Percentiles rank a stretch among this genome's conserved stretches.
Evolutionary conservation across 139 green algal genomes (phyloP).

Genomic region (Chlamydomonas sp.): DNA sequence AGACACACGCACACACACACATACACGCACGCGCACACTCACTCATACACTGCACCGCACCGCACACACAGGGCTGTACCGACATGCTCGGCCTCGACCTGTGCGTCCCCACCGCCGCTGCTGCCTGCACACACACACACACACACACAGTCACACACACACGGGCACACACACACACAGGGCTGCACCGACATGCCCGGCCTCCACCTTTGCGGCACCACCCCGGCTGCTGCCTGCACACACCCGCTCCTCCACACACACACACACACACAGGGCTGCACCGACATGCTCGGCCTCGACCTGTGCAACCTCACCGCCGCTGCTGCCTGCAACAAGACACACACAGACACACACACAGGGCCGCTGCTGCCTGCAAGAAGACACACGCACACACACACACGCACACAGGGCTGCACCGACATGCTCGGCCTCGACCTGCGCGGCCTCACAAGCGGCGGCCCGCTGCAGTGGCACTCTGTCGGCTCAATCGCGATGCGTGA

Average conservation of each 20-base stretch:
- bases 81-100: too few relatives aligned
- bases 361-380: too few relatives aligned
- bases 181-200: background rate
- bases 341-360: too few relatives aligned
- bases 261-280: constrained; percentile 34
- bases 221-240: too few relatives aligned
- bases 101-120: background rate
- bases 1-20: too few relatives aligned
- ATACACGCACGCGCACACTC: too few relatives aligned
- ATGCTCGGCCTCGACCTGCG: constrained; percentile 73
- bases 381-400: too few relatives aligned
- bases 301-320: constrained; percentile 45
- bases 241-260: background rate
- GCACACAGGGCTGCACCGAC: constrained; percentile 78
- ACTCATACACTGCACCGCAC: too few relatives aligned
- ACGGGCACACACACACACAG: background rate
- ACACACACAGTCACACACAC: background rate
- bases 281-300: constrained; percentile 78
- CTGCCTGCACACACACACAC: background rate
- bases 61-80: too few relatives aligned
- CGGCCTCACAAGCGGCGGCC: constrained; percentile 6
- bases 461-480: constrained; percentile 30
- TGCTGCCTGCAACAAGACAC: too few relatives aligned
- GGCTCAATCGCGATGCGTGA: constrained; percentile 32
- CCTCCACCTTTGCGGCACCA: background rate